These are phyloP conservation scores for Mortierella sp. DNA, from an alignment of 371 early-diverging fungal species.

Conservation along the genomic window DNA sequence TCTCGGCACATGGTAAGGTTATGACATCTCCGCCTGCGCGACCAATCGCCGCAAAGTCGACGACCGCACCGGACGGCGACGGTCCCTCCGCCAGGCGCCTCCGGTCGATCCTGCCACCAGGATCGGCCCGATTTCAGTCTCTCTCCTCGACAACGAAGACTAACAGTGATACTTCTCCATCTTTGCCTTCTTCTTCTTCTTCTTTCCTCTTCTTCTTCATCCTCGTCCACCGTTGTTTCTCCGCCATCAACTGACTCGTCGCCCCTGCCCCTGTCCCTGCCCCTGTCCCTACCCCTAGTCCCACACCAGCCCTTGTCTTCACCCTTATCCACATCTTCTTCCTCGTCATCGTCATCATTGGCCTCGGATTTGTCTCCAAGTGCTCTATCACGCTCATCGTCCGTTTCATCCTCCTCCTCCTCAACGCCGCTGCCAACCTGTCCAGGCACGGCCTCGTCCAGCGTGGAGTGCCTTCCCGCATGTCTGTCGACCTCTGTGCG, in stretches of 20 bases:
- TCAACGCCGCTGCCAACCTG: background rate
- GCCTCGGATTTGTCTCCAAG: background rate
- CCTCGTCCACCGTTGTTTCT: background rate
- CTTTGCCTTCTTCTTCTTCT: too few species aligned
- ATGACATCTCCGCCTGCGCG: too few species aligned
- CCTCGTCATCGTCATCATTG: slow-evolving; percentile 21
- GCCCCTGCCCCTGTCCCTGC: slow-evolving; percentile 13
- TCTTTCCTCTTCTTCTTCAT: too few species aligned
- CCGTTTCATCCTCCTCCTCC: background rate
- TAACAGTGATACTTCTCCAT: background rate
- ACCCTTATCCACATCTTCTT: slow-evolving; percentile 39
- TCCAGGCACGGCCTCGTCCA: slow-evolving; percentile 6
- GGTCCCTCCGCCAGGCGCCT: too few species aligned
- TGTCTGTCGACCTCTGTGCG: slow-evolving; percentile 3
- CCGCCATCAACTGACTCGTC: slow-evolving; percentile 2
- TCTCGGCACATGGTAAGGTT: too few species aligned
- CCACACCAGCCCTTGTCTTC: too few species aligned
- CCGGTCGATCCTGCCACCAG: too few species aligned
- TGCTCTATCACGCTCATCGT: background rate
- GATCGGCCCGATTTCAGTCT: too few species aligned
- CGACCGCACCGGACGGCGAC: too few species aligned
- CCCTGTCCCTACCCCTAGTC: slow-evolving; percentile 20
- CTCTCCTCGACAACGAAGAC: background rate
- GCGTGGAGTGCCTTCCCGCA: background rate
- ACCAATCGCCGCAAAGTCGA: too few species aligned